These are phyloP conservation scores for Rhodotorula sphaerocarpa DNA, from an alignment of 768 basidiomycete genomes.

Conservation along the genomic window DNA sequence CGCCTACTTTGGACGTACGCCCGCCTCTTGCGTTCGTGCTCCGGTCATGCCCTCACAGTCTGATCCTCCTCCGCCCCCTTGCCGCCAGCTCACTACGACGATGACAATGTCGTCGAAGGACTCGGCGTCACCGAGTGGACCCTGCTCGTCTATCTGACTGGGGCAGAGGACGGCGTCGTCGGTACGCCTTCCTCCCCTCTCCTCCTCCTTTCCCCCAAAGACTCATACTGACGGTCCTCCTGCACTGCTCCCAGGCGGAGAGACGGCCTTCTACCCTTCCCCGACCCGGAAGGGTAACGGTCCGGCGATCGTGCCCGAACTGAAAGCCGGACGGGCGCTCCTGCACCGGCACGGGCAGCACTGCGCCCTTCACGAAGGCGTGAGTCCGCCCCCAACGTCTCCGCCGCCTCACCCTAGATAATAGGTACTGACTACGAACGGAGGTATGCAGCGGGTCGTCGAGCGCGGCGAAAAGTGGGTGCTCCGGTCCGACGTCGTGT, in stretches of 20 bases:
- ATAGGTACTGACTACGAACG: too few species aligned
- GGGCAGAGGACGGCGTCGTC: conserved; percentile 59
- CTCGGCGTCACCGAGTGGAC: conserved; percentile 55
- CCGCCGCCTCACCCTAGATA: too few species aligned
- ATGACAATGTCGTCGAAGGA: conserved; percentile 48
- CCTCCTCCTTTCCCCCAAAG: too few species aligned
- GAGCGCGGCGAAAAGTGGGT: conserved; percentile 61
- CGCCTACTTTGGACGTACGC: conserved; percentile 56
- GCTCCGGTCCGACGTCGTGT: conserved; percentile 43
- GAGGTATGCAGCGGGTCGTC: conserved; percentile 48
- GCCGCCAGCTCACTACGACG: conserved; percentile 67
- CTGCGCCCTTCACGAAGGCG: conserved; percentile 38
- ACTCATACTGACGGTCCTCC: neutral
- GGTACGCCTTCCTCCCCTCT: conserved; percentile 42
- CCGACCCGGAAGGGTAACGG: conserved; percentile 42
- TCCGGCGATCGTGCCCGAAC: conserved; percentile 17
- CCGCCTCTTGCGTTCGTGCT: neutral
- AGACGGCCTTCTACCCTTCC: conserved; percentile 66
- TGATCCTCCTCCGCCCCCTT: too few species aligned
- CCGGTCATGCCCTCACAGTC: too few species aligned
- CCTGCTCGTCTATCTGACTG: conserved; percentile 62
- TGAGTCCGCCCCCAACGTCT: neutral
- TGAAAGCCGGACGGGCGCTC: conserved; percentile 29
- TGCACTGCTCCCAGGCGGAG: conserved; percentile 20
- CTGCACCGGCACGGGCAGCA: conserved; percentile 58